Evolutionary conservation across 2,329 filamentous ascomycete species (phyloP).

Genomic region (Aspergillus arachidicola): DNA sequence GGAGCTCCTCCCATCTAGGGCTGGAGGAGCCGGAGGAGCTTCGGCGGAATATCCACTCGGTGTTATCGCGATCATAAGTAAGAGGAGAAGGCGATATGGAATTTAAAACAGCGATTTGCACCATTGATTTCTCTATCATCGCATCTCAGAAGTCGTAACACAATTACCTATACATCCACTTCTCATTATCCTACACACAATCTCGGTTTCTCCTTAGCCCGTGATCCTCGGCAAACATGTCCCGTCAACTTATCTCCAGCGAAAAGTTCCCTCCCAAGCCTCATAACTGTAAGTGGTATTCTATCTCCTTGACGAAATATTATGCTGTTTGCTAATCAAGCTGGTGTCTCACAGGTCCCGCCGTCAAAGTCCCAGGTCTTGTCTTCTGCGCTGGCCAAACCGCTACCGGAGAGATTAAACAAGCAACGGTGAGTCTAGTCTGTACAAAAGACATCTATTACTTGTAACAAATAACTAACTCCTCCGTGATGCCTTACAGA

Average conservation of each 20-base stretch:
- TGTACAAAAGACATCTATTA: neutral
- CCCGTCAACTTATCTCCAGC: conserved; percentile 50
- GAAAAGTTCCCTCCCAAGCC: conserved; percentile 52
- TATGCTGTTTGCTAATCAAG: neutral
- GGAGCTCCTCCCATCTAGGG: neutral
- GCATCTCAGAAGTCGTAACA: neutral
- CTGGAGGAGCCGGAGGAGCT: conserved; percentile 2
- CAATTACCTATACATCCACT: neutral
- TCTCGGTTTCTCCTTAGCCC: neutral
- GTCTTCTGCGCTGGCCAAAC: conserved; percentile 53
- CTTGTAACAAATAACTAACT: neutral
- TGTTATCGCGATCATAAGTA: neutral
- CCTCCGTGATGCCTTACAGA: conserved; percentile 11
- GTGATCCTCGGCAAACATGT: conserved; percentile 35
- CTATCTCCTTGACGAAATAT: rapidly evolving
- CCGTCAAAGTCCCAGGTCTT: conserved; percentile 49
- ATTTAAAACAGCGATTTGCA: neutral
- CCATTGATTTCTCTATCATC: neutral
- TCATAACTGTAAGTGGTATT: conserved; percentile 45
- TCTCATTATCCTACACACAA: neutral
- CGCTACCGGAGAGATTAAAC: conserved; percentile 53
- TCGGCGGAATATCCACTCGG: neutral
- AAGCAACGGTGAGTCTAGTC: conserved; percentile 44
- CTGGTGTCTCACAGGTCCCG: conserved; percentile 35
- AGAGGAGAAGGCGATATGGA: neutral